Base-by-base conservation (phyloP, 163 green algal species). In the Chlamydomonas reinhardtii region DNA sequence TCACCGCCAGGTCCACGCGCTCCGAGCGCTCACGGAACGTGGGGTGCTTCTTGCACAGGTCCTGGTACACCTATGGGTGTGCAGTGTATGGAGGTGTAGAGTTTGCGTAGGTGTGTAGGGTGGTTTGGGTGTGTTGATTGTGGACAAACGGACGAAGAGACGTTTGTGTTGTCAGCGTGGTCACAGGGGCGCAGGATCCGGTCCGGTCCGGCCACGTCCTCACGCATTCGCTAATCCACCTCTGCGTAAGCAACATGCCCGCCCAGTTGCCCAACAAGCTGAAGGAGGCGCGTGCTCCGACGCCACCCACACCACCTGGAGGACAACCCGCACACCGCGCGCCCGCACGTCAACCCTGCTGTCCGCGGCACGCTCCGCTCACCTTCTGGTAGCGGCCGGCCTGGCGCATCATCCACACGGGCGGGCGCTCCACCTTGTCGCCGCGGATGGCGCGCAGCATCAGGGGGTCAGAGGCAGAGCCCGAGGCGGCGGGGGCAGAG, bases 331-430 rank as follows among this genome's bases (percentile, higher is more conserved):
- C n/a, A n/a, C n/a, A n/a, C n/a, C n/a, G n/a, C n/a, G n/a, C n/a
- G n/a, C n/a, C n/a, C n/a, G n/a, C n/a, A n/a, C n/a, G n/a, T 24
- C 56, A 65, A 6, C 56, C 20, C 56, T 12, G 56, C 5, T 48
- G 39, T 48, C 8, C 48, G 48, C 48, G 17, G 12, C 48, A 1
- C 48, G 12, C 11, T 2, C 11, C 48, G 31, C 66, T 25, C 65
- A 96, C 95, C 92, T 98, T 98, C 96, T 98, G 98, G 94, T 98
- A 98, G n/a, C 97, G 94, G 14, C 97, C 97, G 27, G 97, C 97
- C 91, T 99, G 97, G 16, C 97, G 94, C 97, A 99, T 99, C 95
- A 98, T 98, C 97, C 97, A 99, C 34, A 99, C 96, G 5, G 97
- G 97, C 0, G 97, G 95, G 4, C 97, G 91, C 82, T 98, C 93